Evolutionary conservation across 192 early-diverging fungal genomes (phyloP).

Genomic region (Backusella westeae): DNA sequence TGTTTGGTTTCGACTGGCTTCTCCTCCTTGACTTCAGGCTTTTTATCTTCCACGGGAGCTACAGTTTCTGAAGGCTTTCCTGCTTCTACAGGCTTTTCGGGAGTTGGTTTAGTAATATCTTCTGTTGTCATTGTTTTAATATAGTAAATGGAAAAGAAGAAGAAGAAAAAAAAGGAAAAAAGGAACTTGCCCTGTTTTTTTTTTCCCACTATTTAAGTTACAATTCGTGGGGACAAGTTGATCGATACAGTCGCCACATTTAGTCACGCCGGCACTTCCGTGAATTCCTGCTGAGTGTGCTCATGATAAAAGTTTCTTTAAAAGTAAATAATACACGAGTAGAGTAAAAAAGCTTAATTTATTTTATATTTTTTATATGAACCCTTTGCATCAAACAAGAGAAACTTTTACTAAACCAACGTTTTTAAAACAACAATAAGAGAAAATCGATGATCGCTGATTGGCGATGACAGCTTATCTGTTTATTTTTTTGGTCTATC

Average conservation of each 20-base stretch:
- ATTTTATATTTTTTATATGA: neutral
- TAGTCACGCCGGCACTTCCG: neutral
- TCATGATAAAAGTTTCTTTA: constrained; percentile 2
- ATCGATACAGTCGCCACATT: neutral
- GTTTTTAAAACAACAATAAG: neutral
- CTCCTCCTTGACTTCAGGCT: neutral
- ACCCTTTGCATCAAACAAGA: neutral
- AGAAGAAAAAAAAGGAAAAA: neutral
- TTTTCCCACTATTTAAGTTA: neutral
- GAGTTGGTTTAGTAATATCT: neutral
- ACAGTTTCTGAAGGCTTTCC: neutral
- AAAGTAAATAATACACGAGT: neutral
- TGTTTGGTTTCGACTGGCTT: too few species aligned
- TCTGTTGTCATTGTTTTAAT: neutral
- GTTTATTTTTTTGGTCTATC: neutral
- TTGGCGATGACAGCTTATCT: neutral
- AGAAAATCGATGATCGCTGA: neutral
- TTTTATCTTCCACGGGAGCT: neutral
- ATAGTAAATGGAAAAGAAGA: neutral
- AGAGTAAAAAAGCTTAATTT: neutral
- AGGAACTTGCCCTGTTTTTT: neutral
- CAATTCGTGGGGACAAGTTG: neutral
- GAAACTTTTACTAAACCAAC: neutral
- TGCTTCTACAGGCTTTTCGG: neutral
- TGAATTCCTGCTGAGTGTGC: constrained; percentile 2